phyloP scores from a whole-genome alignment of 1,284 basidiomycete species.

The Ceratobasidium sp. region DNA sequence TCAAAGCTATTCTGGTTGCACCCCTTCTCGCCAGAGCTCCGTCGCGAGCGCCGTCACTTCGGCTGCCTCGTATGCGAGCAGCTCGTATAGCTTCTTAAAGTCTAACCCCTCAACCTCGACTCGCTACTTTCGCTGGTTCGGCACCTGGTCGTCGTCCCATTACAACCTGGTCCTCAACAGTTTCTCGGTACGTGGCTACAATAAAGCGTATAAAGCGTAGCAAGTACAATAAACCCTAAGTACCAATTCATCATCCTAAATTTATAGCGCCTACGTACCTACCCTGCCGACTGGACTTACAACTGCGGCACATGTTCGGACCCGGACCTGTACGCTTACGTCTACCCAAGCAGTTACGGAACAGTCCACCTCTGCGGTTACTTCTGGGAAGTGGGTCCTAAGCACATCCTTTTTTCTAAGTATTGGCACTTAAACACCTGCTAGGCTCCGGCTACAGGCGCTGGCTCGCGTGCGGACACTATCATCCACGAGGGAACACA shows the following conservation, averaged over 20 bases:
- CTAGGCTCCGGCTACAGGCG: slow-evolving; percentile 45
- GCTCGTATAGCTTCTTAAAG: slow-evolving; percentile 23
- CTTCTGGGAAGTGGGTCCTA: slow-evolving; percentile 33
- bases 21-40: slow-evolving; percentile 19
- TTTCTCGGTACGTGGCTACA: slow-evolving; percentile 23
- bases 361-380: slow-evolving; percentile 42
- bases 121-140: slow-evolving; percentile 47
- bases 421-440: neutral
- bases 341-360: slow-evolving; percentile 46
- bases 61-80: slow-evolving; percentile 24
- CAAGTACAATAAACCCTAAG: too few relatives aligned
- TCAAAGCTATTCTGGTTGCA: slow-evolving; percentile 11
- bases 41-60: slow-evolving; percentile 34
- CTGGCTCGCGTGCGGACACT: slow-evolving; percentile 44
- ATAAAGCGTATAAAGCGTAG: too few relatives aligned
- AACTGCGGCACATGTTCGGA: slow-evolving; percentile 45
- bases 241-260: neutral
- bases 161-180: slow-evolving; percentile 35
- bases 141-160: slow-evolving; percentile 21
- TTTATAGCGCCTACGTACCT: slow-evolving; percentile 33
- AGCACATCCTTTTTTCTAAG: neutral
- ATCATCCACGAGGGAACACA: slow-evolving; percentile 47
- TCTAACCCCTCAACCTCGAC: slow-evolving; percentile 42
- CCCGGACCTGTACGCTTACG: slow-evolving; percentile 41
- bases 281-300: slow-evolving; percentile 40